Evolutionary conservation across 805 yeast species (phyloP).

Genomic region (Wickerhamomyces strasburgensis): DNA sequence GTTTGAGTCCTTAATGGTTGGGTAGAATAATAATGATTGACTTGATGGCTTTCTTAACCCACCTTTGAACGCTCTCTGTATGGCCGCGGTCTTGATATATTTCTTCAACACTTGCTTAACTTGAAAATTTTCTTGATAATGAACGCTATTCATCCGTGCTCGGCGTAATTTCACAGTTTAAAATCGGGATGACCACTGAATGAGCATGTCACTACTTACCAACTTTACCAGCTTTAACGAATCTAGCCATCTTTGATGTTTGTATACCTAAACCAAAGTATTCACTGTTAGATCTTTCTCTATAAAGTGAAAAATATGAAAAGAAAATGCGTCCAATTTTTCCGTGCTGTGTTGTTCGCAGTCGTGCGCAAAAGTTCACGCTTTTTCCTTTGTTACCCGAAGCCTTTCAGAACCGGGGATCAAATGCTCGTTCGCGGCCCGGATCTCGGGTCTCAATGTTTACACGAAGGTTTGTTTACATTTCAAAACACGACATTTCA

Average conservation of each 20-base stretch:
- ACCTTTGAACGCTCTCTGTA: too few relatives aligned
- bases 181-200: not conserved
- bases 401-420: not conserved
- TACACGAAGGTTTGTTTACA: too few relatives aligned
- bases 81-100: too few relatives aligned
- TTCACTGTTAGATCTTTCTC: constrained; percentile 1
- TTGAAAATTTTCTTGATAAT: constrained; percentile 6
- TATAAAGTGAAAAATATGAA: constrained; percentile 20
- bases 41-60: too few relatives aligned
- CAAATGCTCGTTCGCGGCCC: not conserved
- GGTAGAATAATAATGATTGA: too few relatives aligned
- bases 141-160: not conserved
- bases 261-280: constrained; percentile 3
- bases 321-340: constrained; percentile 23
- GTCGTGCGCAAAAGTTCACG: constrained; percentile 21
- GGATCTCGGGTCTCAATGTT: constrained; percentile 1
- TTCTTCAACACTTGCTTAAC: too few relatives aligned
- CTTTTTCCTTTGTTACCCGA: constrained; percentile 8
- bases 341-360: too few relatives aligned
- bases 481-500: constrained; percentile 5
- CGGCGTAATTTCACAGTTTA: too few relatives aligned
- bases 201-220: too few relatives aligned
- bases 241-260: constrained; percentile 78
- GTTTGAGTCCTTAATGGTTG: not conserved
- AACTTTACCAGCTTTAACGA: constrained; percentile 97